Conservation (phyloP, 2,329 filamentous ascomycete genomes). For the Dactylellina sp. region DNA sequence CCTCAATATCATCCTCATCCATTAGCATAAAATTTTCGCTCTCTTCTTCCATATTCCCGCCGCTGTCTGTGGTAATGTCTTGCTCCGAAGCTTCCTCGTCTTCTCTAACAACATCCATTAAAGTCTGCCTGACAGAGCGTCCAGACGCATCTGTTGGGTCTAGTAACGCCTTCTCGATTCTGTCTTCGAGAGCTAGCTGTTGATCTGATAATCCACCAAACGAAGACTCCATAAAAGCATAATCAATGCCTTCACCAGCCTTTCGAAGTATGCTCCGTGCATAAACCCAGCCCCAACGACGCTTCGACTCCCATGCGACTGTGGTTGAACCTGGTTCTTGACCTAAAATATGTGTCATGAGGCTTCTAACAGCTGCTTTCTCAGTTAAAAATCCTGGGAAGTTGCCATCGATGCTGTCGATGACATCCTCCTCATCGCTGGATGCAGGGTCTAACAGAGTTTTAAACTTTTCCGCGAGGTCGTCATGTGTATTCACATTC, state of each 20-base stretch:
- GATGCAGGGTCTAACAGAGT: conserved; percentile 33
- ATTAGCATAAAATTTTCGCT: conserved; percentile 59
- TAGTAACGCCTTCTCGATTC: conserved; percentile 61
- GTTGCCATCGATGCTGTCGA: conserved; percentile 45
- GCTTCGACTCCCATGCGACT: conserved; percentile 62
- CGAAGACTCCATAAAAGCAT: conserved; percentile 70
- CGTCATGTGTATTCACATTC: conserved; percentile 40
- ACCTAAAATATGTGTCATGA: conserved; percentile 44
- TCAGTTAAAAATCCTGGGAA: conserved; percentile 48
- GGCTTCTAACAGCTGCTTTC: conserved; percentile 40
- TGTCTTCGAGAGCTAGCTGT: conserved; percentile 65
- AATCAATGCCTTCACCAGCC: conserved; percentile 70
- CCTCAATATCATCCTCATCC: conserved; percentile 50
- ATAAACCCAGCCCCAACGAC: conserved; percentile 73
- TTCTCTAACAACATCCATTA: conserved; percentile 57
- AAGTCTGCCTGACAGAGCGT: conserved; percentile 53
- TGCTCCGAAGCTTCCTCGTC: conserved; percentile 34
- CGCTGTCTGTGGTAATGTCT: conserved; percentile 44
- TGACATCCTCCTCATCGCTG: conserved; percentile 44
- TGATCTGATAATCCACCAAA: conserved; percentile 69
- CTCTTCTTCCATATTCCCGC: conserved; percentile 60
- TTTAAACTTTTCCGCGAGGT: conserved; percentile 43
- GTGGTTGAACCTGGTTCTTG: conserved; percentile 53
- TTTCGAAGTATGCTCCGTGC: conserved; percentile 72
- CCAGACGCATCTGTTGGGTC: conserved; percentile 57